Evolutionary conservation across 441 rosid species (phyloP).

Genomic region (Adansonia grandidieri): DNA sequence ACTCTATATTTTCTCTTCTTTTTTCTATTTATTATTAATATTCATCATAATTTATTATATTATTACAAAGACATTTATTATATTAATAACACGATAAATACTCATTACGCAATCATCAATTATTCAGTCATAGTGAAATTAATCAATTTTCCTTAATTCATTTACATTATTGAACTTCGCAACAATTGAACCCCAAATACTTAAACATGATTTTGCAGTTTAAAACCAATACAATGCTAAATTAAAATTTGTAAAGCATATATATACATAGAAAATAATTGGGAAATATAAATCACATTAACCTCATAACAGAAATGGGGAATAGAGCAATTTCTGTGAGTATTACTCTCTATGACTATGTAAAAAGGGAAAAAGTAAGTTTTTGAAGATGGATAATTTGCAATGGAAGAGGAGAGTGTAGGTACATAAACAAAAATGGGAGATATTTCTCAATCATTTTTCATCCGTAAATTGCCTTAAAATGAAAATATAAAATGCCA

Average conservation of each 20-base stretch:
- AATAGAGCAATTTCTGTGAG: slow-evolving; percentile 29
- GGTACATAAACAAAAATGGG: slow-evolving; percentile 40
- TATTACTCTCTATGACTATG: slow-evolving; percentile 23
- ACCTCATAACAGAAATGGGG: not conserved
- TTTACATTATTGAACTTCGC: too few species aligned
- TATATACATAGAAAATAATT: not conserved
- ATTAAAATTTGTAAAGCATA: not conserved
- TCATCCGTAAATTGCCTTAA: slow-evolving; percentile 27
- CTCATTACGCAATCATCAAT: too few species aligned
- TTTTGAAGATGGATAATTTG: slow-evolving; percentile 8
- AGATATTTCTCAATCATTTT: not conserved
- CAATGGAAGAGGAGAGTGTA: slow-evolving; percentile 21
- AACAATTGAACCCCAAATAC: not conserved
- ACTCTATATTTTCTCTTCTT: too few species aligned
- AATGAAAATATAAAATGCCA: slow-evolving; percentile 3
- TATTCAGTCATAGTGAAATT: not conserved
- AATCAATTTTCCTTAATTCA: not conserved
- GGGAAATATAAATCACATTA: not conserved
- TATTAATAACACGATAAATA: too few species aligned
- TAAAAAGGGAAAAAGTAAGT: not conserved
- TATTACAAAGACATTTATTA: too few species aligned
- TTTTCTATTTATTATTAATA: too few species aligned
- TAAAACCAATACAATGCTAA: not conserved
- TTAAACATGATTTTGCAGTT: not conserved
- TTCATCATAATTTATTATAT: too few species aligned